Conservation (phyloP, 2,329 filamentous ascomycete genomes). For the Cladosporium sp. region DNA sequence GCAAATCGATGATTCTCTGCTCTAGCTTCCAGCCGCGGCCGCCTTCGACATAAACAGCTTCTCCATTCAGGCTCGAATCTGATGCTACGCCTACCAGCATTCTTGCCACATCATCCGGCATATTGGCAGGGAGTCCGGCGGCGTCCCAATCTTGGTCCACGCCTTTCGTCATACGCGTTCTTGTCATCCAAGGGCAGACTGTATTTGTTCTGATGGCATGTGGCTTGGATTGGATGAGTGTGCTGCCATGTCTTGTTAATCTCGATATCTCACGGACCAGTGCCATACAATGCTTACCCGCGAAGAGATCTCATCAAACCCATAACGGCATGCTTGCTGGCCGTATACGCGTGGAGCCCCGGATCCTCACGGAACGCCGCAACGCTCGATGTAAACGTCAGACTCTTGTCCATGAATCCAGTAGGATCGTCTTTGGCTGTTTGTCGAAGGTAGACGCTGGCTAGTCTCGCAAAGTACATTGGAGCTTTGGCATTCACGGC, state of each 20-base stretch:
- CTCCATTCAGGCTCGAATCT: slow-evolving; percentile 36
- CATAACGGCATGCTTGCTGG: slow-evolving; percentile 49
- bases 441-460: slow-evolving; percentile 47
- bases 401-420: slow-evolving; percentile 36
- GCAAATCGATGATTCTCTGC: slow-evolving; percentile 37
- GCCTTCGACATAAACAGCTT: slow-evolving; percentile 41
- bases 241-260: slow-evolving; percentile 21
- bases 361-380: slow-evolving; percentile 49
- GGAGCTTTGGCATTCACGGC: slow-evolving; percentile 48
- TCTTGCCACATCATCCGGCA: slow-evolving; percentile 37
- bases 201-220: slow-evolving; percentile 40
- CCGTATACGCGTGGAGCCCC: slow-evolving; percentile 45
- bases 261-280: not conserved
- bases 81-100: slow-evolving; percentile 36
- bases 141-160: slow-evolving; percentile 35
- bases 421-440: slow-evolving; percentile 20
- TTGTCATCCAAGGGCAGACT: slow-evolving; percentile 44
- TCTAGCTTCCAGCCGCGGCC: slow-evolving; percentile 44
- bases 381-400: slow-evolving; percentile 43
- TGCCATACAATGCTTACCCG: slow-evolving; percentile 21
- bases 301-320: slow-evolving; percentile 47
- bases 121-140: slow-evolving; percentile 38
- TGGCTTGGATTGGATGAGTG: slow-evolving; percentile 29
- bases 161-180: slow-evolving; percentile 35
- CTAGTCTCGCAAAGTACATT: slow-evolving; percentile 47